A percentile compares a stretch with the other conserved stretches of the same genome.
Conservation (phyloP, 805 yeast species). For the Kuraishia piskuri region DNA sequence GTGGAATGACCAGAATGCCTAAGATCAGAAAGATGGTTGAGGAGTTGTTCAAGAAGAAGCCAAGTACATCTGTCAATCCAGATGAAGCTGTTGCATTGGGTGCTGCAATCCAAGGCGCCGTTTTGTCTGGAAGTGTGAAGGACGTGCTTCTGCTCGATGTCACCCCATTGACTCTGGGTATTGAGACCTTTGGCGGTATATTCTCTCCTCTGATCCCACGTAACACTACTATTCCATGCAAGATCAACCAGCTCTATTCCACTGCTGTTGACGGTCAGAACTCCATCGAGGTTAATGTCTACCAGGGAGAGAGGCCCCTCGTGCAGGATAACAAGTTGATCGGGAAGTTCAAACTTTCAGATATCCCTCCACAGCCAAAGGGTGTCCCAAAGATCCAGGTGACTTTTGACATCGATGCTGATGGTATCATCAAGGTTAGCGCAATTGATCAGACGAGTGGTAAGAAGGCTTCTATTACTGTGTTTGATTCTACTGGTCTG, state of each 20-base stretch:
- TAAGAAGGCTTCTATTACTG: slow-evolving; percentile 92
- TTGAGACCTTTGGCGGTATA: slow-evolving; percentile 95
- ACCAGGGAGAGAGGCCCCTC: slow-evolving; percentile 96
- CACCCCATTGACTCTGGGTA: slow-evolving; percentile 84
- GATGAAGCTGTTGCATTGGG: slow-evolving; percentile 94
- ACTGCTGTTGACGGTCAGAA: slow-evolving; percentile 95
- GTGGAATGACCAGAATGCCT: slow-evolving; percentile 93
- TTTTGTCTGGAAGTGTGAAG: slow-evolving; percentile 88
- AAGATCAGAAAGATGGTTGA: slow-evolving; percentile 74
- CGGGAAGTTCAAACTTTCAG: slow-evolving; percentile 88
- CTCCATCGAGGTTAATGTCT: slow-evolving; percentile 89
- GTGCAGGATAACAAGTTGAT: slow-evolving; percentile 92
- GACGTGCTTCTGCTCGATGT: slow-evolving; percentile 87
- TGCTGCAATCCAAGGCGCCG: slow-evolving; percentile 98
- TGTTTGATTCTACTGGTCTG: slow-evolving; percentile 92
- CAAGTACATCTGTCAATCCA: slow-evolving; percentile 90
- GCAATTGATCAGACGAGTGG: slow-evolving; percentile 91
- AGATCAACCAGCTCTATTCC: slow-evolving; percentile 87
- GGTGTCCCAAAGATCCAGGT: slow-evolving; percentile 90
- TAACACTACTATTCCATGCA: slow-evolving; percentile 92
- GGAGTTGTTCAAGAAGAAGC: slow-evolving; percentile 70
- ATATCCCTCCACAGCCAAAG: slow-evolving; percentile 86
- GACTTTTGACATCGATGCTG: slow-evolving; percentile 91
- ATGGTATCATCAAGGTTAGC: slow-evolving; percentile 92
- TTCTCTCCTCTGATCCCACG: slow-evolving; percentile 82